Base-by-base conservation (phyloP, 1,139 yeast species). In the Cylindricascospora bacillispora region DNA sequence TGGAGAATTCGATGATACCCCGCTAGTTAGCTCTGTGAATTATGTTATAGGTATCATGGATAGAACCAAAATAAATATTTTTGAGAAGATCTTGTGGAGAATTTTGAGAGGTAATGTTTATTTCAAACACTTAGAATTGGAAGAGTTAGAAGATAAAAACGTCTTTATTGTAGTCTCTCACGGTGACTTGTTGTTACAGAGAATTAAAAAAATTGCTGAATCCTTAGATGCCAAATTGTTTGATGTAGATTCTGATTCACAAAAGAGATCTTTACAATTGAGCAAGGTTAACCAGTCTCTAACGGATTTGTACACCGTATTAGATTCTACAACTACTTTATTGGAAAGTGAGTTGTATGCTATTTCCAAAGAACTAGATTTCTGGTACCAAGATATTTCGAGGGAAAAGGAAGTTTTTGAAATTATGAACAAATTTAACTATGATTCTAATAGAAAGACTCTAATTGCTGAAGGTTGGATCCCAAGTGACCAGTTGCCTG, bases 401-500 rank as follows among this genome's bases (percentile, higher is more conserved):
- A 69, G 81, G 45, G 98, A 89, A 47, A 74, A 75, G 47, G 64
- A 76, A 19, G 74, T 85, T 22, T 83, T 73, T 54, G 70, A 76
- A 40, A 68, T 81, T 0, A 63, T 89, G 52, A 86, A 86, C 56
- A 65, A 71, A 44, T 85, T 86, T 56, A 81, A 79, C 49, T 82
- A 75, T 52, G 95, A 86, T 52, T 72, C 75, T 35, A 73, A 83
- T 22, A 70, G 97, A 56, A 71, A 89, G 45, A 80, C 93, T 37
- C 62, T 89, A 33, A 83, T 89, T 36, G 97, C 93, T n/a, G 98
- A 89, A 62, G 99, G 97, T 19, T 89, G 98, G 98, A 68, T 85
- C 22, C 93, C 93, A 28, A 52, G 60, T 17, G 65, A 63, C 38
- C 76, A 70, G 35, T 49, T 76, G 21, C 53, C 55, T 4, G 37